Conservation (phyloP, 164 flowering plant species). For the Aristolochia contorta region DNA sequence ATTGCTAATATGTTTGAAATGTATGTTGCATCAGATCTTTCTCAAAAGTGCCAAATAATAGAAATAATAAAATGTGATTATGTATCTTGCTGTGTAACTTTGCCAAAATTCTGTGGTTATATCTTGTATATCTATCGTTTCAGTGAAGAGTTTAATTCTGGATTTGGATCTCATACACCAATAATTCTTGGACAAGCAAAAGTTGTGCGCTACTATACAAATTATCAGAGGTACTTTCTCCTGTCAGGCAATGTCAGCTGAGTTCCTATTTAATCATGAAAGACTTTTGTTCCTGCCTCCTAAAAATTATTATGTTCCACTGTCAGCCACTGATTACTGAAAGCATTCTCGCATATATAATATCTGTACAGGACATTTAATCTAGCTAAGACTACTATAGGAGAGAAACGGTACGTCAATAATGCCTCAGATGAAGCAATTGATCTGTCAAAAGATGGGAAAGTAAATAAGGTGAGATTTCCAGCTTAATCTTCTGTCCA, state of each 20-base stretch:
- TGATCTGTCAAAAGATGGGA: slow-evolving; percentile 49
- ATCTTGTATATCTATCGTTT: slow-evolving; percentile 6
- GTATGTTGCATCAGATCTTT: no score
- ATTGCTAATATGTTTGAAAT: no score
- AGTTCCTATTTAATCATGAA: not conserved
- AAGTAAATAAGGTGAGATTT: slow-evolving; percentile 55
- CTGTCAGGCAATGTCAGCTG: not conserved
- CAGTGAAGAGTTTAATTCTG: slow-evolving; percentile 91
- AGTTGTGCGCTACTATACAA: slow-evolving; percentile 78
- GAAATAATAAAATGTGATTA: no score
- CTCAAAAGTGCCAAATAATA: no score
- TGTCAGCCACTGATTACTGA: slow-evolving; percentile 10
- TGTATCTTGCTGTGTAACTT: no score
- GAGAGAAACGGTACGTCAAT: slow-evolving; percentile 45
- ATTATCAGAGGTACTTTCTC: slow-evolving; percentile 53
- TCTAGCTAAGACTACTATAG: slow-evolving; percentile 57
- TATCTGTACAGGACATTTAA: slow-evolving; percentile 39
- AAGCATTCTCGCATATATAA: slow-evolving; percentile 3
- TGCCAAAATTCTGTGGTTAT: not conserved
- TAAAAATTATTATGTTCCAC: no score
- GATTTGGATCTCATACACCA: slow-evolving; percentile 96
- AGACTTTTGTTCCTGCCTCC: not conserved
- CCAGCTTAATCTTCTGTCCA: no score
- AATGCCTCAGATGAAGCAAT: slow-evolving; percentile 47
- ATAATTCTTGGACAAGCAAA: slow-evolving; percentile 86